A percentile compares a stretch with the other conserved stretches of the same genome.
These are phyloP conservation scores for Phialophora macrospora DNA, from an alignment of 2,329 filamentous ascomycete genomes.

Conservation along the genomic window DNA sequence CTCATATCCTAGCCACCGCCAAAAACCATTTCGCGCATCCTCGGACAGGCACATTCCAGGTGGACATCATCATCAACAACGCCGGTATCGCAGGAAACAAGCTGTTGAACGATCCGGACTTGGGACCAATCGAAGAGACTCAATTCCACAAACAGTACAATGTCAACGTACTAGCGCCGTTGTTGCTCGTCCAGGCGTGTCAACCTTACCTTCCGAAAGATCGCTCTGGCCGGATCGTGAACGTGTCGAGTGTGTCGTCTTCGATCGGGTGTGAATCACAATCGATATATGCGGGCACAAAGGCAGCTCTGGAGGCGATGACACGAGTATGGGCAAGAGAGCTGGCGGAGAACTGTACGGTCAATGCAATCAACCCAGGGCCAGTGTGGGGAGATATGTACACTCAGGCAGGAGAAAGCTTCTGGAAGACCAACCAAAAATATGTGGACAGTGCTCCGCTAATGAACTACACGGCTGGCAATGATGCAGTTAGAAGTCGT, in stretches of 20 bases:
- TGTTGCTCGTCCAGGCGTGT: slow-evolving; percentile 62
- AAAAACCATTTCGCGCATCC: slow-evolving; percentile 64
- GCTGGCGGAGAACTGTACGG: slow-evolving; percentile 60
- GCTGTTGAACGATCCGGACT: slow-evolving; percentile 63
- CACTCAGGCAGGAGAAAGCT: slow-evolving; percentile 57
- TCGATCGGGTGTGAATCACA: slow-evolving; percentile 60
- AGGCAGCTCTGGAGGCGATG: slow-evolving; percentile 66
- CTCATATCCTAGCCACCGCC: slow-evolving; percentile 61
- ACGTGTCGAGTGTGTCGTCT: slow-evolving; percentile 60
- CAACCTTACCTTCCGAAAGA: slow-evolving; percentile 61
- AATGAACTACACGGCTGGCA: slow-evolving; percentile 59
- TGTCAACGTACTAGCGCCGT: slow-evolving; percentile 63
- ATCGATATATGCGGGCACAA: slow-evolving; percentile 65
- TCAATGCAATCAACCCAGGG: slow-evolving; percentile 66
- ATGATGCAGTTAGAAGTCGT: slow-evolving; percentile 54
- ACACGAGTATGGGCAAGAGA: slow-evolving; percentile 67
- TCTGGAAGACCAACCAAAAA: slow-evolving; percentile 63
- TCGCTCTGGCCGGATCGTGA: slow-evolving; percentile 63
- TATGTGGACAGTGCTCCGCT: slow-evolving; percentile 69
- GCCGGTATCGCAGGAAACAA: slow-evolving; percentile 51
- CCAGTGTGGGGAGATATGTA: slow-evolving; percentile 63
- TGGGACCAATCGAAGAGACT: slow-evolving; percentile 48
- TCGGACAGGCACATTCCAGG: slow-evolving; percentile 51
- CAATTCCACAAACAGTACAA: slow-evolving; percentile 62
- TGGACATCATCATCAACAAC: slow-evolving; percentile 45